Conservation (phyloP, 139 green algal species). For the Chlorella sp. region DNA sequence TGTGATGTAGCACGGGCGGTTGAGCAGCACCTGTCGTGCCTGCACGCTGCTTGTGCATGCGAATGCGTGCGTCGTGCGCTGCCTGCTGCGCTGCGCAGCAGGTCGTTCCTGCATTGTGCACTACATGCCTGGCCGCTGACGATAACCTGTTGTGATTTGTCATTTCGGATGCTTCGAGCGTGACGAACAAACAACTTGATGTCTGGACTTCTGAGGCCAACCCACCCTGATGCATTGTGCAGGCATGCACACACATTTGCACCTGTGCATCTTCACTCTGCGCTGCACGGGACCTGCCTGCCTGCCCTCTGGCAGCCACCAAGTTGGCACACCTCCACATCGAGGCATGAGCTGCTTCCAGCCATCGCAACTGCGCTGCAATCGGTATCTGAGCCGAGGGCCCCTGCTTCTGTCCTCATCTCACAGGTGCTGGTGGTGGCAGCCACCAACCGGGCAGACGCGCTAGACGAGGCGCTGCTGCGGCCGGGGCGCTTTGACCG, state of each 20-base stretch:
- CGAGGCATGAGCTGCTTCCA: too few species aligned
- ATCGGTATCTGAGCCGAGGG: too few species aligned
- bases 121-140: neutral
- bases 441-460: constrained; percentile 74
- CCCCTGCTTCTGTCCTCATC: neutral
- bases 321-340: too few species aligned
- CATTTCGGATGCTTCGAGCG: neutral
- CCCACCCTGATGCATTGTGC: too few species aligned
- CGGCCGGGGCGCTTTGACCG: constrained; percentile 80
- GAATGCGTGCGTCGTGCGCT: too few species aligned
- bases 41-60: too few species aligned
- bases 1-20: too few species aligned
- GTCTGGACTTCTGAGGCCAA: constrained; percentile 13
- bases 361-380: too few species aligned
- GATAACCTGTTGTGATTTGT: neutral
- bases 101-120: too few species aligned
- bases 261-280: neutral
- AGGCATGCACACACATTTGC: neutral
- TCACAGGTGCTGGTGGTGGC: constrained; percentile 74
- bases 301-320: too few species aligned
- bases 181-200: constrained; percentile 12
- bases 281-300: neutral
- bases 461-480: constrained; percentile 78
- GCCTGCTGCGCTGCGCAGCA: too few species aligned
- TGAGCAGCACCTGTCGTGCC: too few species aligned